Evolutionary conservation across 768 basidiomycete species (phyloP).

Genomic region (Amanita polypyramis): DNA sequence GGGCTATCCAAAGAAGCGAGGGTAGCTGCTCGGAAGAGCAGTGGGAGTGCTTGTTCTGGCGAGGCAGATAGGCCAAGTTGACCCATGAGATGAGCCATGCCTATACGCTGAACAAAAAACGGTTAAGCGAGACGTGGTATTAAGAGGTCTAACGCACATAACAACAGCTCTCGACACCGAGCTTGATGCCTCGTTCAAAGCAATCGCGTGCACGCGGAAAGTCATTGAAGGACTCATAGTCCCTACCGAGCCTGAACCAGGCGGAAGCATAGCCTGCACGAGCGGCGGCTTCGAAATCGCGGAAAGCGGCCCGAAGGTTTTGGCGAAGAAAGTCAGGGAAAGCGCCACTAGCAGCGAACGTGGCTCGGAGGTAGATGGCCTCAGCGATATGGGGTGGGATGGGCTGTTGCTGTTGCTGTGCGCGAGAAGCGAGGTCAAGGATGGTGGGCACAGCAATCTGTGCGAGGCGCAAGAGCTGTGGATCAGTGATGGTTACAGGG

Average conservation of each 20-base stretch:
- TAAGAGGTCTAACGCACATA: constrained; percentile 45
- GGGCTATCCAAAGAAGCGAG: constrained; percentile 67
- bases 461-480: constrained; percentile 45
- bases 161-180: constrained; percentile 66
- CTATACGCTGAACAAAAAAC: constrained; percentile 56
- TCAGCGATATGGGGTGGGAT: constrained; percentile 45
- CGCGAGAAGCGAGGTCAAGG: constrained; percentile 38
- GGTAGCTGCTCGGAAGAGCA: constrained; percentile 71
- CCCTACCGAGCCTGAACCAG: constrained; percentile 87
- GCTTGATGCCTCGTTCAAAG: constrained; percentile 73
- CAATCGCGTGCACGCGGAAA: constrained; percentile 65
- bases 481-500: constrained; percentile 46
- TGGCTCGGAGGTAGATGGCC: constrained; percentile 67
- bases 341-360: constrained; percentile 61
- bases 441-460: constrained; percentile 58
- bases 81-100: constrained; percentile 85
- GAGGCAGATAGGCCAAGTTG: constrained; percentile 61
- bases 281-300: constrained; percentile 82
- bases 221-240: constrained; percentile 87
- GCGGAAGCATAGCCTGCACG: constrained; percentile 66
- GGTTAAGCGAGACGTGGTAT: constrained; percentile 6
- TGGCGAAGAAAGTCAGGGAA: constrained; percentile 54
- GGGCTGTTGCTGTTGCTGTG: constrained; percentile 16
- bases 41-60: constrained; percentile 48
- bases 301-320: constrained; percentile 74